Conservation (phyloP, 208 protist genomes). For the Acanthamoeba triangularis region DNA sequence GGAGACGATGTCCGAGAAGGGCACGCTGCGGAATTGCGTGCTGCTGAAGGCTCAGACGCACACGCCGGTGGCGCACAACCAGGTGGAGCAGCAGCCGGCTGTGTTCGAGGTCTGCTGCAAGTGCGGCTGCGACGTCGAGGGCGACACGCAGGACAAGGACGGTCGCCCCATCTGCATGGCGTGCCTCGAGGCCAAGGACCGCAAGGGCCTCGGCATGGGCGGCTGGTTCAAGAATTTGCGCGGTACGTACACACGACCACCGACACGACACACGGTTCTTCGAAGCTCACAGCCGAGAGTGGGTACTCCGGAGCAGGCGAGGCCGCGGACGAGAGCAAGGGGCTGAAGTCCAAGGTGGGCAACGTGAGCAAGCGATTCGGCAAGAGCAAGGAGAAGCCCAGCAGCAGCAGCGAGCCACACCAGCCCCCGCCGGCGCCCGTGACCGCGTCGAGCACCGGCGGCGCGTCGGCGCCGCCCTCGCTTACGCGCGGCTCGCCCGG, state of each 20-base stretch:
- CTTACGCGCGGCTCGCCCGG: not conserved
- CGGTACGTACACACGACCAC: not conserved
- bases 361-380: constrained; percentile 58
- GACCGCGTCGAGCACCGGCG: not conserved
- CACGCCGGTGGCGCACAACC: not conserved
- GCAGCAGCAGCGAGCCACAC: not conserved
- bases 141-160: constrained; percentile 62
- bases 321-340: constrained; percentile 10
- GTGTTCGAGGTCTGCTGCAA: constrained; percentile 72
- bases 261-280: not conserved
- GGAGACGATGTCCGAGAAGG: constrained; percentile 56
- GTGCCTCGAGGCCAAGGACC: constrained; percentile 60
- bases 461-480: not conserved
- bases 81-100: constrained; percentile 57
- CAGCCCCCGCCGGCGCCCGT: not conserved
- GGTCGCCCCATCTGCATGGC: constrained; percentile 30
- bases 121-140: constrained; percentile 61
- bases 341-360: constrained; percentile 34
- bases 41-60: constrained; percentile 11
- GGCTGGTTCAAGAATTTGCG: constrained; percentile 63
- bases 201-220: constrained; percentile 32
- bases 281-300: not conserved
- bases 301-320: not conserved
- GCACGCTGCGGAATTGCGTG: constrained; percentile 37
- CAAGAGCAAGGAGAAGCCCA: constrained; percentile 50